A percentile compares a stretch with the other conserved stretches of the same genome.
These are phyloP conservation scores for Mycena capillaripes DNA, from an alignment of 768 basidiomycete genomes.

Conservation along the genomic window DNA sequence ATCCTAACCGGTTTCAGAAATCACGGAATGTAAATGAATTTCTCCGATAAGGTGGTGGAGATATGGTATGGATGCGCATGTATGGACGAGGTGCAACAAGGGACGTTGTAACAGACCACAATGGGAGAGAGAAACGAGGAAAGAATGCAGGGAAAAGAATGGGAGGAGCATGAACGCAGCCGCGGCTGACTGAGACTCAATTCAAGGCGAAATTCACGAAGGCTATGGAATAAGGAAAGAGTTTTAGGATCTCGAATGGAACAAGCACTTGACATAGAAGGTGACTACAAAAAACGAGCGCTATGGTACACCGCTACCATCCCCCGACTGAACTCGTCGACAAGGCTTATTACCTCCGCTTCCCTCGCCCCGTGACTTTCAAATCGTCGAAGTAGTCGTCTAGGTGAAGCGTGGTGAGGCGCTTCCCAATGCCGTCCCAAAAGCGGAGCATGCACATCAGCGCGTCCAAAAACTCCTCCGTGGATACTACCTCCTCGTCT, in stretches of 20 bases:
- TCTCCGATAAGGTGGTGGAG: too few relatives aligned
- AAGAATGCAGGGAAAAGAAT: too few relatives aligned
- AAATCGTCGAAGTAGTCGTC: slow-evolving; percentile 8
- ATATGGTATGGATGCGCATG: too few relatives aligned
- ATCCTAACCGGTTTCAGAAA: too few relatives aligned
- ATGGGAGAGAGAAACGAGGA: too few relatives aligned
- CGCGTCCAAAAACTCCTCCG: slow-evolving; percentile 2
- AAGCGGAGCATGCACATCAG: slow-evolving; percentile 1
- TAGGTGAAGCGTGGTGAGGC: slow-evolving; percentile 4
- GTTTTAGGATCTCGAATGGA: slow-evolving; percentile 1
- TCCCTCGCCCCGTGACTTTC: not conserved
- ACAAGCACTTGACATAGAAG: slow-evolving; percentile 4
- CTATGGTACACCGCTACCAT: slow-evolving; percentile 10
- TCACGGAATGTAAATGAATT: too few relatives aligned
- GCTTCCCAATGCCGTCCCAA: not conserved
- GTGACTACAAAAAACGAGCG: slow-evolving; percentile 12
- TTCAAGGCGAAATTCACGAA: too few relatives aligned
- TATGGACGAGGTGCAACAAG: too few relatives aligned
- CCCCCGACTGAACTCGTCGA: slow-evolving; percentile 9
- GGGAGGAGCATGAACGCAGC: too few relatives aligned
- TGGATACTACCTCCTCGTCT: slow-evolving; percentile 8
- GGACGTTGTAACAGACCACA: too few relatives aligned
- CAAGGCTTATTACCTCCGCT: slow-evolving; percentile 5
- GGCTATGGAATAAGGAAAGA: too few relatives aligned
- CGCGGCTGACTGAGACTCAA: too few relatives aligned